Conservation (phyloP, 1,284 basidiomycete species). For the Bondarzewia mesenterica region DNA sequence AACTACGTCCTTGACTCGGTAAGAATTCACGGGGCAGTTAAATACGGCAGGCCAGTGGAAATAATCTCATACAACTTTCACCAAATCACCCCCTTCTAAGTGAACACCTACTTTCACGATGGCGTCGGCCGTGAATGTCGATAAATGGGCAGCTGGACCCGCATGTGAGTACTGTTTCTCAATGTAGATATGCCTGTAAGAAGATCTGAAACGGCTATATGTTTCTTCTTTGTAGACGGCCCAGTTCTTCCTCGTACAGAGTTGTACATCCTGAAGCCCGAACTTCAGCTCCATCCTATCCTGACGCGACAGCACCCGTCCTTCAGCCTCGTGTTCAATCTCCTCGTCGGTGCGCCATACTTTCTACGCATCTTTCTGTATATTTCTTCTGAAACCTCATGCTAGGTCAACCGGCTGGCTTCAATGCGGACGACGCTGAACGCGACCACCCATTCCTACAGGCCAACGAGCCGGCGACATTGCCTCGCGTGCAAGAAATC, state of each 20-base stretch:
- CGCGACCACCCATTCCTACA: constrained; percentile 47
- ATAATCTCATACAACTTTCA: too few relatives aligned
- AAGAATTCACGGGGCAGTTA: too few relatives aligned
- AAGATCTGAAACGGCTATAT: neutral
- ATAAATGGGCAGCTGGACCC: constrained; percentile 16
- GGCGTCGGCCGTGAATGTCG: constrained; percentile 9
- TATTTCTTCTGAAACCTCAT: neutral
- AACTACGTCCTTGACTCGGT: neutral
- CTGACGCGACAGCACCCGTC: constrained; percentile 37
- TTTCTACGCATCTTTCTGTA: neutral
- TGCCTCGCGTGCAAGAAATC: constrained; percentile 67
- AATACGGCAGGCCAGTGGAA: too few relatives aligned
- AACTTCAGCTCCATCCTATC: constrained; percentile 65
- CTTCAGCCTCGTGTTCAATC: constrained; percentile 67
- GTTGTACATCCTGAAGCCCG: constrained; percentile 60
- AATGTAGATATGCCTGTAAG: neutral
- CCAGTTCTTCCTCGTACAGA: constrained; percentile 70
- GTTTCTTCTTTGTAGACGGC: constrained; percentile 41
- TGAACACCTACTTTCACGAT: neutral
- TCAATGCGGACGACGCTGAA: constrained; percentile 48
- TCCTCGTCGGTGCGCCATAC: constrained; percentile 46
- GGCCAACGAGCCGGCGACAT: constrained; percentile 66
- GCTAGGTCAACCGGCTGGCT: constrained; percentile 51
- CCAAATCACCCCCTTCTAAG: too few relatives aligned
- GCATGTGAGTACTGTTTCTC: constrained; percentile 12